phyloP scores from a whole-genome alignment of 2,329 filamentous ascomycete genomes.

The Tolypocladium tropicale region DNA sequence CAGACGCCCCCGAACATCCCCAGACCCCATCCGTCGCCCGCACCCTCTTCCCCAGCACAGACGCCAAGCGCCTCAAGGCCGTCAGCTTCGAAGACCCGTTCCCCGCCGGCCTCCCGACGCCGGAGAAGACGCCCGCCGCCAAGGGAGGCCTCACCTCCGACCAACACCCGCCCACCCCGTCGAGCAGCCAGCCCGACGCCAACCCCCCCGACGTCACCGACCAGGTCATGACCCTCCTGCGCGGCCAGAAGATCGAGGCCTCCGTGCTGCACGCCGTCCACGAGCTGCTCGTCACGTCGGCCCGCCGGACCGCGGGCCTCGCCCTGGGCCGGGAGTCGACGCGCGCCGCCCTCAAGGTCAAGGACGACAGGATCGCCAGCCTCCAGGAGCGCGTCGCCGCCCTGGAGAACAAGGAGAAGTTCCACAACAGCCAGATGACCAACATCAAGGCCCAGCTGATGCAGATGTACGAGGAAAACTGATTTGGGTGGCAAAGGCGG shows the following conservation, averaged over 20 bases:
- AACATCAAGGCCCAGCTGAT: slow-evolving; percentile 27
- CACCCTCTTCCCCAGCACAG: slow-evolving; percentile 21
- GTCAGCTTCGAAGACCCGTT: slow-evolving; percentile 18
- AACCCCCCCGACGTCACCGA: slow-evolving; percentile 27
- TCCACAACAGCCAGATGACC: slow-evolving; percentile 21
- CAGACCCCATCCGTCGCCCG: slow-evolving; percentile 25
- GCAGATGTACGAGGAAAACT: slow-evolving; percentile 24
- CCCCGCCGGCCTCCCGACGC: slow-evolving; percentile 2
- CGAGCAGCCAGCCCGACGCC: slow-evolving; percentile 8
- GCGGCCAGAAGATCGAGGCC: slow-evolving; percentile 28
- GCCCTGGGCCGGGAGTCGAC: slow-evolving; percentile 55
- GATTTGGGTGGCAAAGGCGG: background rate
- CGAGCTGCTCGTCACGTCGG: slow-evolving; percentile 41
- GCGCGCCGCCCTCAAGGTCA: slow-evolving; percentile 49
- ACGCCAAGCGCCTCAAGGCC: slow-evolving; percentile 20
- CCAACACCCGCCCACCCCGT: slow-evolving; percentile 2
- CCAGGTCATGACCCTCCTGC: slow-evolving; percentile 40
- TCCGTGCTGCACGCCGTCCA: slow-evolving; percentile 27
- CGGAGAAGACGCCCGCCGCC: slow-evolving; percentile 8
- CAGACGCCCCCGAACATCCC: slow-evolving; percentile 13
- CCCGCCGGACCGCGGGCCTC: slow-evolving; percentile 49
- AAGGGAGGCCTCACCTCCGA: background rate
- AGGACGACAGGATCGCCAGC: slow-evolving; percentile 37
- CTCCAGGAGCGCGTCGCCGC: slow-evolving; percentile 25
- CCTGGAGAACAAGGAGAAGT: slow-evolving; percentile 26